A percentile compares a stretch with the other conserved stretches of the same genome.
phyloP scores from a whole-genome alignment of 768 basidiomycete species.

The Sarcodon aspratus region DNA sequence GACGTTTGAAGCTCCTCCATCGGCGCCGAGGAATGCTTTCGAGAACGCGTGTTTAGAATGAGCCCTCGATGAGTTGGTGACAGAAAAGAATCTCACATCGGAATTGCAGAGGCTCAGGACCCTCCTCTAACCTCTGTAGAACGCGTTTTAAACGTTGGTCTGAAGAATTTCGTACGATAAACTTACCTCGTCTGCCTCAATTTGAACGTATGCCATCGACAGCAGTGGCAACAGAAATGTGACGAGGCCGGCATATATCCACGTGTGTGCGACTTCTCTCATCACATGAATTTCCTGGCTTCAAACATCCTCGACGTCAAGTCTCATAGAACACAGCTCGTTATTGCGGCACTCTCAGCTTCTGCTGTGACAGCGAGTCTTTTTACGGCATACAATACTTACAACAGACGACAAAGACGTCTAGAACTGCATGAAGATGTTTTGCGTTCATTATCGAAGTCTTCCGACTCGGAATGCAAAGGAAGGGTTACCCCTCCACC shows the following conservation, averaged over 20 bases:
- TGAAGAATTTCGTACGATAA: slow-evolving; percentile 2
- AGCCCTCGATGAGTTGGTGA: no score
- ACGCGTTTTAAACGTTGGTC: slow-evolving; percentile 5
- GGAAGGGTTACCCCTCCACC: neutral
- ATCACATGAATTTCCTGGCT: no score
- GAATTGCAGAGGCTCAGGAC: slow-evolving; percentile 18
- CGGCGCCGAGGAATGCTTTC: slow-evolving; percentile 15
- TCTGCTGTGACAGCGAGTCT: slow-evolving; percentile 49
- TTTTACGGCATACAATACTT: slow-evolving; percentile 46
- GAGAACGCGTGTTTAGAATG: neutral
- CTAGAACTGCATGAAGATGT: slow-evolving; percentile 47
- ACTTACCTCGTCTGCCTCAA: slow-evolving; percentile 18
- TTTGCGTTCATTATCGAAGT: slow-evolving; percentile 31
- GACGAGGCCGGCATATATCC: no score
- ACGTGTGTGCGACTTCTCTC: no score
- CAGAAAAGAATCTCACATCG: slow-evolving; percentile 11
- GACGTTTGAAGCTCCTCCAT: slow-evolving; percentile 10
- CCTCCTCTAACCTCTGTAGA: slow-evolving; percentile 19
- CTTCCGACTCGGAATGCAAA: neutral
- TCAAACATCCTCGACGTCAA: no score
- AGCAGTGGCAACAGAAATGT: no score
- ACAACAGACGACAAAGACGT: slow-evolving; percentile 33
- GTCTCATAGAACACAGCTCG: slow-evolving; percentile 54
- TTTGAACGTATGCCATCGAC: slow-evolving; percentile 18
- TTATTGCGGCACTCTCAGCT: slow-evolving; percentile 53